These are phyloP conservation scores for Exophiala sp. DNA, from an alignment of 2,329 filamentous ascomycete genomes.

Conservation along the genomic window DNA sequence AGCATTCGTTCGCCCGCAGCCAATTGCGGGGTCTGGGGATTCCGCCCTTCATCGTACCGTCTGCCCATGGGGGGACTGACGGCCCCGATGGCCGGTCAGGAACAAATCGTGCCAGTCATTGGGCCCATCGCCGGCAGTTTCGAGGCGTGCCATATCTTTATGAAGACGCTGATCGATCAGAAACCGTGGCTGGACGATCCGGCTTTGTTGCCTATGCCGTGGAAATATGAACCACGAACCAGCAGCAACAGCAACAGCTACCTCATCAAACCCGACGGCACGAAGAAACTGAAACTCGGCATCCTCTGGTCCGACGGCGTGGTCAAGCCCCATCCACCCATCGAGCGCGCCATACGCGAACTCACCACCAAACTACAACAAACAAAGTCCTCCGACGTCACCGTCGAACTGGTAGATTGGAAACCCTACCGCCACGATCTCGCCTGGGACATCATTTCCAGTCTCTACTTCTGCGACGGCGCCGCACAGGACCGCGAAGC, in stretches of 20 bases:
- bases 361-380: not conserved
- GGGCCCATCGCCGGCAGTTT: conserved; percentile 50
- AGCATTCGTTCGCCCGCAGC: conserved; percentile 4
- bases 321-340: conserved; percentile 53
- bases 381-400: not conserved
- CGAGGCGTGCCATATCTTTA: conserved; percentile 40
- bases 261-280: not conserved
- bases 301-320: conserved; percentile 60
- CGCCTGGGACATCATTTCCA: conserved; percentile 41
- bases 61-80: not conserved
- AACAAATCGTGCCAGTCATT: conserved; percentile 45
- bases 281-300: conserved; percentile 47
- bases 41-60: conserved; percentile 34
- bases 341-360: conserved; percentile 45
- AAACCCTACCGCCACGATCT: conserved; percentile 45
- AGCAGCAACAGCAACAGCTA: not conserved
- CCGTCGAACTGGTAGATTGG: conserved; percentile 49
- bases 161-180: conserved; percentile 29
- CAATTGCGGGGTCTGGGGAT: conserved; percentile 25
- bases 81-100: conserved; percentile 18
- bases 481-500: conserved; percentile 48
- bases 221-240: conserved; percentile 35
- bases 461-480: conserved; percentile 56
- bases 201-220: conserved; percentile 49
- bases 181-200: conserved; percentile 51